phyloP scores from a whole-genome alignment of 179 eudicot genomes.

The Actinidia chinensis region DNA sequence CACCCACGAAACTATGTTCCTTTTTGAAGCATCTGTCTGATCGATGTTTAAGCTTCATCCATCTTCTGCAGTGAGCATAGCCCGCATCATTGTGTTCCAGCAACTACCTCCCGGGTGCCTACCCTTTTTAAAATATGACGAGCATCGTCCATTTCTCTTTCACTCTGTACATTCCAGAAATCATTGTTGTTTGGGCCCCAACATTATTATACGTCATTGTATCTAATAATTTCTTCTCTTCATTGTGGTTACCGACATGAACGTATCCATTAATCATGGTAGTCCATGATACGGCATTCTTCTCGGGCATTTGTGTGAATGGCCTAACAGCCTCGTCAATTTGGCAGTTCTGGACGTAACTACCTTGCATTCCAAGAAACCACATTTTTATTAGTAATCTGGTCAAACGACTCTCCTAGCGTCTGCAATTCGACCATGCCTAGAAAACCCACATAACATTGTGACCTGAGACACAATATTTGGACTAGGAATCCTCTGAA shows the following conservation, averaged over 20 bases:
- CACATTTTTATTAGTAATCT: constrained; percentile 14
- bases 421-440: constrained; percentile 15
- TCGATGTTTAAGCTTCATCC: constrained; percentile 23
- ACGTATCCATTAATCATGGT: constrained; percentile 27
- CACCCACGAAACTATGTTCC: constrained; percentile 27
- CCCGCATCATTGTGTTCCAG: constrained; percentile 35
- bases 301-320: constrained; percentile 26
- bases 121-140: constrained; percentile 18
- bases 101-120: constrained; percentile 20
- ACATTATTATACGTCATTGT: constrained; percentile 25
- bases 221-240: constrained; percentile 26
- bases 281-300: constrained; percentile 29
- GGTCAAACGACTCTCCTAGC: constrained; percentile 25
- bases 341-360: constrained; percentile 21
- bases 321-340: constrained; percentile 26
- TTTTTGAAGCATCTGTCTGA: constrained; percentile 19
- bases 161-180: constrained; percentile 21
- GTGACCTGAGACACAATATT: constrained; percentile 24
- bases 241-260: constrained; percentile 19
- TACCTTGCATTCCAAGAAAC: constrained; percentile 27
- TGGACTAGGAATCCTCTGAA: constrained; percentile 25
- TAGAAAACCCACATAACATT: constrained; percentile 24
- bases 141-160: constrained; percentile 21
- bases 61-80: constrained; percentile 22
- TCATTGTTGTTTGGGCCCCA: constrained; percentile 30